These are phyloP conservation scores for Gryganskiella cystojenkinii DNA, from an alignment of 192 early-diverging fungal species.

Conservation along the genomic window DNA sequence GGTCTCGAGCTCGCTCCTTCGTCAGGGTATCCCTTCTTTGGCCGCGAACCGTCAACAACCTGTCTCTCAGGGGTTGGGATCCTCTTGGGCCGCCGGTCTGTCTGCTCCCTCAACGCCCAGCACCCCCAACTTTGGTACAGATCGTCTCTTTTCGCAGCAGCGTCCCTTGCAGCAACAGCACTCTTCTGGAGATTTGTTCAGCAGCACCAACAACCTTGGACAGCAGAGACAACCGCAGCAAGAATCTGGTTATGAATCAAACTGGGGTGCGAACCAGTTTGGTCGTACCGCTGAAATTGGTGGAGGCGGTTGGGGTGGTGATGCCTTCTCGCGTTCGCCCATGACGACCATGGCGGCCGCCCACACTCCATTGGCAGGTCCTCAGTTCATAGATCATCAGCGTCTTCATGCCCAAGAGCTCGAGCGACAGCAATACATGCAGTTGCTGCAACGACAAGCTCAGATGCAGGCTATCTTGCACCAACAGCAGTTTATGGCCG, in stretches of 20 bases:
- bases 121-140: constrained; percentile 39
- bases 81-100: constrained; percentile 36
- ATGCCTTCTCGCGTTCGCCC: constrained; percentile 33
- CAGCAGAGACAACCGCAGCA: constrained; percentile 9
- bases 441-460: constrained; percentile 35
- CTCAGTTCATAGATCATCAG: constrained; percentile 36
- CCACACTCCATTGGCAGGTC: constrained; percentile 34
- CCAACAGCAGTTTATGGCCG: constrained; percentile 50
- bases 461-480: constrained; percentile 53
- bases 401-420: constrained; percentile 50
- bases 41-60: constrained; percentile 19
- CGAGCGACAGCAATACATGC: constrained; percentile 53
- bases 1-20: constrained; percentile 15
- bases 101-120: constrained; percentile 42
- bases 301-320: constrained; percentile 33
- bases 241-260: constrained; percentile 15
- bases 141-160: constrained; percentile 43
- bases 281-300: constrained; percentile 3
- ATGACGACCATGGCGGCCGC: constrained; percentile 17
- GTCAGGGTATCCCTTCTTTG: constrained; percentile 28
- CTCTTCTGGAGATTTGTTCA: constrained; percentile 39
- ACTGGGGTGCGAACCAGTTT: constrained; percentile 29
- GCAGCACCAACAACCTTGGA: constrained; percentile 31
- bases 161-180: constrained; percentile 27
- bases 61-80: constrained; percentile 8